Evolutionary conservation across 345 rosid genomes (phyloP).

Genomic region (Streptanthus diversifolius): DNA sequence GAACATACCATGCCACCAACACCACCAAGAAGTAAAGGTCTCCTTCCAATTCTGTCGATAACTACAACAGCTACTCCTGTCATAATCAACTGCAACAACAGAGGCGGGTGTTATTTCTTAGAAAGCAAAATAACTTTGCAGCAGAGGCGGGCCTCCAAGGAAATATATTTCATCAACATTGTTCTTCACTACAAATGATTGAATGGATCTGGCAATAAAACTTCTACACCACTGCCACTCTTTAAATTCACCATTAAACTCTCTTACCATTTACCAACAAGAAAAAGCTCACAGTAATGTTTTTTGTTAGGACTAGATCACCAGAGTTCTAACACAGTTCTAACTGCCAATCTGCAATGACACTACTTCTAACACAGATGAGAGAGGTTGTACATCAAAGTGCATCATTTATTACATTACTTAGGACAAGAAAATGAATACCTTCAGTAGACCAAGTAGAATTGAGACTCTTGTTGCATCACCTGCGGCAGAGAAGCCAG

Average conservation of each 20-base stretch:
- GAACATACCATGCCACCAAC: constrained; percentile 84
- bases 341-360: not conserved
- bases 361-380: not conserved
- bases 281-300: not conserved
- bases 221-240: not conserved
- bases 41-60: constrained; percentile 91
- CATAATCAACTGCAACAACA: constrained; percentile 69
- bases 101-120: not conserved
- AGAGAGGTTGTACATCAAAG: constrained; percentile 4
- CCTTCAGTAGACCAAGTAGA: constrained; percentile 84
- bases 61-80: constrained; percentile 81
- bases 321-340: not conserved
- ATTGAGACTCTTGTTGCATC: constrained; percentile 98
- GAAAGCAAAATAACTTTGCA: constrained; percentile 6
- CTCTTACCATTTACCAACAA: not conserved
- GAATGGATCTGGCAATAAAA: not conserved
- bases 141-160: not conserved
- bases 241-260: not conserved
- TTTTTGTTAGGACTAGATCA: not conserved
- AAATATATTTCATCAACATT: not conserved
- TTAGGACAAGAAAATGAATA: constrained; percentile 20
- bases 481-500: constrained; percentile 91
- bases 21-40: constrained; percentile 87
- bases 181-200: not conserved
- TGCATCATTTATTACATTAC: not conserved